Conservation (phyloP, 495 filamentous ascomycete species). For the Jackrogersella multiformis region DNA sequence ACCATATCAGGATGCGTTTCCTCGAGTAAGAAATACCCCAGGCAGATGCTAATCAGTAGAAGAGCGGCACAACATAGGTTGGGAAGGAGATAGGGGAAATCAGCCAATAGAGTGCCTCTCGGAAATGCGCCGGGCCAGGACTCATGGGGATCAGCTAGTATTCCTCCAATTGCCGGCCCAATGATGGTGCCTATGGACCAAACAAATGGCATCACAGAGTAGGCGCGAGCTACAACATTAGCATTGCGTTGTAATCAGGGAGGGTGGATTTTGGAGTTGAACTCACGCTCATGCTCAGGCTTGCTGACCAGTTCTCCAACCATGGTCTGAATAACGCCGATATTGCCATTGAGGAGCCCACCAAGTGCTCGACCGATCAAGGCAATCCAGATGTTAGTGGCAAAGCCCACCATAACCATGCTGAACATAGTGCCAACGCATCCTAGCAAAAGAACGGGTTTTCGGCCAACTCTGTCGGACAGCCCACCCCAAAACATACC, state of each 20-base stretch:
- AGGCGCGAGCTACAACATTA: constrained; percentile 71
- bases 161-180: constrained; percentile 82
- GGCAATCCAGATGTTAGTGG: constrained; percentile 81
- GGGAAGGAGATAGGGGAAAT: constrained; percentile 82
- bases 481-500: constrained; percentile 87
- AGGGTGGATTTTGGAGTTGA: background rate
- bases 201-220: constrained; percentile 85
- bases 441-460: constrained; percentile 82
- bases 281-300: constrained; percentile 84
- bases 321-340: constrained; percentile 93
- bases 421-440: constrained; percentile 82
- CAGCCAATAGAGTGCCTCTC: constrained; percentile 69
- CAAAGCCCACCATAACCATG: constrained; percentile 83
- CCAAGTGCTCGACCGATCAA: constrained; percentile 77
- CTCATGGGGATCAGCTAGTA: constrained; percentile 76
- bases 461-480: constrained; percentile 83
- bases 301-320: constrained; percentile 82
- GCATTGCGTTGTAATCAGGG: constrained; percentile 11
- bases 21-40: constrained; percentile 76
- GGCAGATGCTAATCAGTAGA: constrained; percentile 75
- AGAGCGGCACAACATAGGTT: constrained; percentile 79
- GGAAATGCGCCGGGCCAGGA: constrained; percentile 73
- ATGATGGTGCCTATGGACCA: constrained; percentile 89
- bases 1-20: constrained; percentile 87
- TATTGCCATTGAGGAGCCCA: constrained; percentile 85